Percentiles rank a stretch among this genome's conserved stretches.
Conservation (phyloP, 2,329 filamentous ascomycete genomes). For the Penicillium digitatum region DNA sequence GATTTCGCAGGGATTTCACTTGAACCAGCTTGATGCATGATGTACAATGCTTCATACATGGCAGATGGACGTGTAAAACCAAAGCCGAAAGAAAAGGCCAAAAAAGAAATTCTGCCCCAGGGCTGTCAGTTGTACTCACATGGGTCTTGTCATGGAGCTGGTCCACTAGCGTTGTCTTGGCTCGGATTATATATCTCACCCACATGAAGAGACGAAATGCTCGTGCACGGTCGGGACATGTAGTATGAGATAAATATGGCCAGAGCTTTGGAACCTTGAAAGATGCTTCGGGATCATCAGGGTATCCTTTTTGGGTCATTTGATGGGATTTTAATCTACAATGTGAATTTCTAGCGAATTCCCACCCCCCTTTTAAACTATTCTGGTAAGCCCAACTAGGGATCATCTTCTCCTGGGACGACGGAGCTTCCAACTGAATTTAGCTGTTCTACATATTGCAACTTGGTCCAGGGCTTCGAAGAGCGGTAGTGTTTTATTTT, state of each 20-base stretch:
- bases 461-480: slow-evolving; percentile 8
- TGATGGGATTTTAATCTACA: not conserved
- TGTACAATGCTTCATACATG: not conserved
- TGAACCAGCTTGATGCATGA: not conserved
- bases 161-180: slow-evolving; percentile 9
- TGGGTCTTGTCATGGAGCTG: not conserved
- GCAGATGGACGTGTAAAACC: not conserved
- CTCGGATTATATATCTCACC: slow-evolving; percentile 16
- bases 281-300: not conserved
- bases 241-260: not conserved
- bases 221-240: slow-evolving; percentile 3
- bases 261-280: slow-evolving; percentile 1
- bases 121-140: not conserved
- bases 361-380: not conserved
- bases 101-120: not conserved
- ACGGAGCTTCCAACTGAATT: not conserved
- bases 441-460: slow-evolving; percentile 3
- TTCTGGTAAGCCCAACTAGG: not conserved
- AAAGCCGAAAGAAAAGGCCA: not conserved
- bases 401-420: not conserved
- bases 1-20: too few species aligned
- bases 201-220: slow-evolving; percentile 14
- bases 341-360: not conserved
- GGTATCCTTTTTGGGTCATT: not conserved
- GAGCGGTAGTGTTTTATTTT: slow-evolving; percentile 4